phyloP scores from a whole-genome alignment of 2,329 filamentous ascomycete species.

The Podosphaera aphanis region DNA sequence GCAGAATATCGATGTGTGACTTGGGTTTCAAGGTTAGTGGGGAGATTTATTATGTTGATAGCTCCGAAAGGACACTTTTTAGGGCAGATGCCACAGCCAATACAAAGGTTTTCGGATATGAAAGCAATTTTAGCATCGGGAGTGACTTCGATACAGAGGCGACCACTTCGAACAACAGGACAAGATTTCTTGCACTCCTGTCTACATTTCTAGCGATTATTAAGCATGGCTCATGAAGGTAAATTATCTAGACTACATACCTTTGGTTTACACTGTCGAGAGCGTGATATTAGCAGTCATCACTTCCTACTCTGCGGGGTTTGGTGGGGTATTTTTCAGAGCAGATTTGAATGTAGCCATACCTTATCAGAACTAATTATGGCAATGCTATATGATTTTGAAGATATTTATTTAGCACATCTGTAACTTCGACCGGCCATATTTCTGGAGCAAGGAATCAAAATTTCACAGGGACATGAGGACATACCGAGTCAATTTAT shows the following conservation, averaged over 20 bases:
- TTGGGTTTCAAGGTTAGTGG: constrained; percentile 94
- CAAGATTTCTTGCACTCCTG: constrained; percentile 99
- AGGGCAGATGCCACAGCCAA: constrained; percentile 97
- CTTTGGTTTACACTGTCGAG: constrained; percentile 61
- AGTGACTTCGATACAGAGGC: constrained; percentile 87
- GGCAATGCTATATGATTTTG: constrained; percentile 48
- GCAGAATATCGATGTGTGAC: constrained; percentile 97
- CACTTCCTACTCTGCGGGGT: constrained; percentile 9
- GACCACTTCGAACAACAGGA: constrained; percentile 88
- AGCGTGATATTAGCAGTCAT: constrained; percentile 17
- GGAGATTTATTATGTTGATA: constrained; percentile 99
- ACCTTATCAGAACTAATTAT: constrained; percentile 99
- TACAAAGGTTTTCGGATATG: constrained; percentile 88
- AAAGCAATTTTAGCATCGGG: constrained; percentile 84
- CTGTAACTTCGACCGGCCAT: background rate
- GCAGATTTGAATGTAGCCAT: constrained; percentile 14
- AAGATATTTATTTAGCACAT: background rate
- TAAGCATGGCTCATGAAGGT: background rate
- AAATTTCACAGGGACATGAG: background rate
- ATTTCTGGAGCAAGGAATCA: background rate
- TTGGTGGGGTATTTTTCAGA: constrained; percentile 19
- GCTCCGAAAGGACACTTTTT: constrained; percentile 98
- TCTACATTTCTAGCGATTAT: constrained; percentile 56
- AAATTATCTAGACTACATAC: constrained; percentile 20
- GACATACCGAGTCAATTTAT: constrained; percentile 79